Evolutionary conservation across 176 grass and related monocot species (phyloP).

Genomic region (Triticum monococcum): DNA sequence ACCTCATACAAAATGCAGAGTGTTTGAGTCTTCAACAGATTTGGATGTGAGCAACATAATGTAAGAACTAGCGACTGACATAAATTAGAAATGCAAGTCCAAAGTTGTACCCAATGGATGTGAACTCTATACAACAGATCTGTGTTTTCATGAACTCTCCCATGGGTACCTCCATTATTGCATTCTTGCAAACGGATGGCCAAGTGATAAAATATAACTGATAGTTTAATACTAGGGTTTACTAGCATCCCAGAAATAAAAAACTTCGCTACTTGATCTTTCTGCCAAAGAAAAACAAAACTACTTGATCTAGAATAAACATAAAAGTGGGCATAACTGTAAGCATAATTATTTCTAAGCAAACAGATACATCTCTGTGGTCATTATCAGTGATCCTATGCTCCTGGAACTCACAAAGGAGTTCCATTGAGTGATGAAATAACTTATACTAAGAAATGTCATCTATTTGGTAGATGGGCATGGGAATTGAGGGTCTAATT

Average conservation of each 20-base stretch:
- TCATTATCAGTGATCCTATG: not conserved
- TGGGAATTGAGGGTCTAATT: not conserved
- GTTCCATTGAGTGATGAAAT: not conserved
- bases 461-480: not conserved
- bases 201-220: not conserved
- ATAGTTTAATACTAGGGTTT: not conserved
- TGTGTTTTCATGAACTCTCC: not conserved
- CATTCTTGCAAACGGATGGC: not conserved
- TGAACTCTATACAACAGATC: not conserved
- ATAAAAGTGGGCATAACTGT: not conserved
- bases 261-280: not conserved
- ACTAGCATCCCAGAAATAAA: not conserved
- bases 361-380: not conserved
- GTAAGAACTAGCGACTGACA: not conserved
- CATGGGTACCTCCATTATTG: not conserved
- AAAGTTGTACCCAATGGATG: not conserved
- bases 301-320: not conserved
- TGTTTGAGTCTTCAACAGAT: not conserved
- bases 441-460: not conserved
- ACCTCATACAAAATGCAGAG: constrained; percentile 3
- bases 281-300: not conserved
- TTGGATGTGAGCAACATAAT: not conserved
- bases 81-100: not conserved
- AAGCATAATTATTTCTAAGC: not conserved
- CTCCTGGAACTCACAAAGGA: not conserved